Percentiles rank a stretch among this genome's conserved stretches.
Conservation (phyloP, 305 asterid species). For the Solanum aculeatissimum region DNA sequence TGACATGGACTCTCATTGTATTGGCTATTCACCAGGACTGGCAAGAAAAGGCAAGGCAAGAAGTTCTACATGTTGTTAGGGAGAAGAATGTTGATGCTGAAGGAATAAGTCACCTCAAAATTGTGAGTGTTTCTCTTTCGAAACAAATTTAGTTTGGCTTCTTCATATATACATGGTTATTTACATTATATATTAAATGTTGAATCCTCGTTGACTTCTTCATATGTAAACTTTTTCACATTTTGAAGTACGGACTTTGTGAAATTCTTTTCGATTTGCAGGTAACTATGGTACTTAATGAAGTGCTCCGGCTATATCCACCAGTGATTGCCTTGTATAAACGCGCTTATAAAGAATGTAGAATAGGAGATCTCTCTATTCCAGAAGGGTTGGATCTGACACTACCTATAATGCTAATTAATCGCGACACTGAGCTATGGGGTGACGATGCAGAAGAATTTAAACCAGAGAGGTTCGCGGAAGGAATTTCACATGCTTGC, state of each 20-base stretch:
- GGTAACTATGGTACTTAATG: constrained; percentile 42
- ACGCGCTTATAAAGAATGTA: constrained; percentile 23
- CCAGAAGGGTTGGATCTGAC: constrained; percentile 32
- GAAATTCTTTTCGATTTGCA: neutral
- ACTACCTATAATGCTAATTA: constrained; percentile 25
- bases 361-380: constrained; percentile 22
- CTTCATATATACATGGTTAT: neutral
- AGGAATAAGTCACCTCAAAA: constrained; percentile 34
- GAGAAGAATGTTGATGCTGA: constrained; percentile 26
- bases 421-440: constrained; percentile 41
- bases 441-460: constrained; percentile 41
- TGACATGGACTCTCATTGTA: constrained; percentile 34
- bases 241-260: neutral
- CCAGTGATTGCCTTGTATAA: constrained; percentile 24
- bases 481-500: constrained; percentile 36
- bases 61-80: constrained; percentile 22
- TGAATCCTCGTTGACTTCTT: neutral
- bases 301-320: constrained; percentile 40
- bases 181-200: neutral
- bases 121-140: constrained; percentile 16
- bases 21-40: constrained; percentile 44
- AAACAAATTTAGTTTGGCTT: neutral
- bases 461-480: constrained; percentile 39
- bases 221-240: neutral
- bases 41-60: constrained; percentile 50